Evolutionary conservation across 257 asterid species (phyloP).

Genomic region (Henckelia pumila): DNA sequence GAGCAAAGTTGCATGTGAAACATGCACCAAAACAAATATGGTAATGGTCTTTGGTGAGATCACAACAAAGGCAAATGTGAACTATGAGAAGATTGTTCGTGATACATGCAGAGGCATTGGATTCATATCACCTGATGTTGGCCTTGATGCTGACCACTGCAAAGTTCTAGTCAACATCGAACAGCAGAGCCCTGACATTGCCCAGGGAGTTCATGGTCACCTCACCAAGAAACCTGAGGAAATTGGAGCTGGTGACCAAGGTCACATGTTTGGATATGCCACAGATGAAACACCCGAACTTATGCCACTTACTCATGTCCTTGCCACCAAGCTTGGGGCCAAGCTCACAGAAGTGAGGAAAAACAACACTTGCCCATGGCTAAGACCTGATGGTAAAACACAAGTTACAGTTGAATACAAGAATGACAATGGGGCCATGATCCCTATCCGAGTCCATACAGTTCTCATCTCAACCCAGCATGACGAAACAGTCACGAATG

Average conservation of each 20-base stretch:
- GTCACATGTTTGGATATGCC: slow-evolving; percentile 92
- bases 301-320: slow-evolving; percentile 92
- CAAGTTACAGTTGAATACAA: slow-evolving; percentile 86
- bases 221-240: slow-evolving; percentile 91
- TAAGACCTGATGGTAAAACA: slow-evolving; percentile 90
- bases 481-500: slow-evolving; percentile 82
- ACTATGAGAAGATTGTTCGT: slow-evolving; percentile 82
- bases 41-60: slow-evolving; percentile 98
- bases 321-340: slow-evolving; percentile 91
- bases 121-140: slow-evolving; percentile 75
- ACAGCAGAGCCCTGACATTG: slow-evolving; percentile 94
- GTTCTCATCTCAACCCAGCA: slow-evolving; percentile 91
- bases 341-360: slow-evolving; percentile 87
- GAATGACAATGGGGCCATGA: slow-evolving; percentile 79
- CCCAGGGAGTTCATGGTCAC: slow-evolving; percentile 94
- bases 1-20: slow-evolving; percentile 90
- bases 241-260: slow-evolving; percentile 95
- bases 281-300: slow-evolving; percentile 91
- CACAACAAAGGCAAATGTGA: slow-evolving; percentile 71
- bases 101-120: slow-evolving; percentile 87
- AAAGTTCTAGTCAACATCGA: slow-evolving; percentile 90
- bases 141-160: slow-evolving; percentile 96
- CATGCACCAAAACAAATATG: slow-evolving; percentile 89
- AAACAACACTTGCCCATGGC: slow-evolving; percentile 84
- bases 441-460: slow-evolving; percentile 84